Base-by-base conservation (phyloP, 441 rosid genomes). In the Syzygium malaccense region DNA sequence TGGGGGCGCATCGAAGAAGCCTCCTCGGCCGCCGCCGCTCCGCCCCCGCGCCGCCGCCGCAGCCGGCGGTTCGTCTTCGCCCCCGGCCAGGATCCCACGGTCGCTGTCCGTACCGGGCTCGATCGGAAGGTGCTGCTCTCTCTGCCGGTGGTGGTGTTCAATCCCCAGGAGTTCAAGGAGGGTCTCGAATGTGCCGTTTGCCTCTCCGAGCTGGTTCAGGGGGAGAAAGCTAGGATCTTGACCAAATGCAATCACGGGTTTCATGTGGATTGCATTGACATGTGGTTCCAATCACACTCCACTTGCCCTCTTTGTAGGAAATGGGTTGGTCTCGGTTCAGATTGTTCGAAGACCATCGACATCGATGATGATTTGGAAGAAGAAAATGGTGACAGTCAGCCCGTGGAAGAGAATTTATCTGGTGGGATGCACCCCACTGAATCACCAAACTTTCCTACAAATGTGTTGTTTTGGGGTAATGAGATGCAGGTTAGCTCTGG, bases 391-490 rank as follows among this genome's bases (percentile, higher is more conserved):
- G 51, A 23, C 51, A 75, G 83, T 75, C 62, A 62, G 17, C 33
- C 83, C 5, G 41, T 55, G 87, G 89, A 85, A 19, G 89, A 85
- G 55, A 68, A 58, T 62, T 85, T 86, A 41, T 48, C 26, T 19
- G 75, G n/a, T 41, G 90, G 78, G 57, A 37, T 62, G 89, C 55
- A 55, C 13, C 32, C 71, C 41, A 56, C 89, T 19, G 98, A 97
- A 56, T 91, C 96, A 84, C 93, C 94, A 78, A 92, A 92, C 41
- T 95, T 96, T 48, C 97, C 99, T 3, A 96, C 99, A 9, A 97
- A 96, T 88, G 96, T 96, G 86, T 88, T 97, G 97, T 94, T 96
- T 80, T 96, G 98, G 99, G 99, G 98, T 7, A 92, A 95, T 54
- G 94, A 95, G 84, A 93, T 91, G 93, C 97, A 91, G 57, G 97